phyloP scores from a whole-genome alignment of 176 grass and related monocot species.

The Oryza glaberrima region DNA sequence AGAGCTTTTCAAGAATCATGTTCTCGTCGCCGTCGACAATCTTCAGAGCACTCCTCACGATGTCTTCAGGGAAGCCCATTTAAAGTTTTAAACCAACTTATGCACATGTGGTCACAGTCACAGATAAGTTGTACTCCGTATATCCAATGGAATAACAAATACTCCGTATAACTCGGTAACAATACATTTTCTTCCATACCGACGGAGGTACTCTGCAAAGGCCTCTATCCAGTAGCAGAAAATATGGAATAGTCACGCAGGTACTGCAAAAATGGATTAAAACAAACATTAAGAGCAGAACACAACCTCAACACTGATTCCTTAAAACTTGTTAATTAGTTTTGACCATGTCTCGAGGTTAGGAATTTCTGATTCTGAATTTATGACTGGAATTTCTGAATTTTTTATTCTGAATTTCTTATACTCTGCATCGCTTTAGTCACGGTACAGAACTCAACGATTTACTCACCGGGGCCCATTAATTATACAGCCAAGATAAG shows the following conservation, averaged over 20 bases:
- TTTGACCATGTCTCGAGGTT: background rate
- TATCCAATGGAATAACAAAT: background rate
- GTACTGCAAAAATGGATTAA: conserved; percentile 55
- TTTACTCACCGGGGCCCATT: background rate
- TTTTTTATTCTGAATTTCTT: background rate
- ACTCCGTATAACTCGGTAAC: background rate
- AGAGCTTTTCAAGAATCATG: conserved; percentile 90
- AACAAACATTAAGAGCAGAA: background rate
- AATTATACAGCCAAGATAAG: conserved; percentile 4
- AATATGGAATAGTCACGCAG: conserved; percentile 72
- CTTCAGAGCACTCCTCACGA: conserved; percentile 78
- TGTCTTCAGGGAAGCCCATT: conserved; percentile 95
- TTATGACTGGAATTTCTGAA: background rate
- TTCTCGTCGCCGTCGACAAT: conserved; percentile 93
- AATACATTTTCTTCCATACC: conserved; percentile 92
- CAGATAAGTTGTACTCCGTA: conserved; percentile 13
- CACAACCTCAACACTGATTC: background rate
- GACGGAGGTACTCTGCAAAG: conserved; percentile 69
- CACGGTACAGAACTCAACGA: background rate
- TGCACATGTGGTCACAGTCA: conserved; percentile 49
- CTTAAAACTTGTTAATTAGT: conserved; percentile 13
- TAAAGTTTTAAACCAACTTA: conserved; percentile 62
- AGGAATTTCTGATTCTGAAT: background rate
- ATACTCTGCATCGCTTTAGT: background rate
- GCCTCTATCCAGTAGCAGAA: conserved; percentile 81